Percentiles rank a stretch among this genome's conserved stretches.
These are phyloP conservation scores for Gynostemma pentaphyllum DNA, from an alignment of 306 rosid genomes.

Conservation along the genomic window DNA sequence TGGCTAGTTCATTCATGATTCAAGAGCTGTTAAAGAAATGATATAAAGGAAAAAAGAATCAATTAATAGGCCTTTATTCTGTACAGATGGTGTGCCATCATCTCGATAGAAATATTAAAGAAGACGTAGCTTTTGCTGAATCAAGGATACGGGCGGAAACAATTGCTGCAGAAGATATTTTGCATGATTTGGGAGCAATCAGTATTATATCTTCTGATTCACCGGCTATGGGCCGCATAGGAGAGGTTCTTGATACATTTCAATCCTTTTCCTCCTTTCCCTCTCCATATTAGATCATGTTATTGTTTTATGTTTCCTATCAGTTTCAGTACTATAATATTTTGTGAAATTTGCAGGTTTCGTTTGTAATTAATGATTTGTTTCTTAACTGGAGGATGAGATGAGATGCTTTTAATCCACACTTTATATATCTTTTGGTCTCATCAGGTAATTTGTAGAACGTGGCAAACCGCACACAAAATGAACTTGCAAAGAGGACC, in stretches of 20 bases:
- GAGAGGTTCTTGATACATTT: slow-evolving; percentile 54
- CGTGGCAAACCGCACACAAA: slow-evolving; percentile 98
- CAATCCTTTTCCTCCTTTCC: background rate
- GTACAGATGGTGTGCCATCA: slow-evolving; percentile 92
- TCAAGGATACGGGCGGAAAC: slow-evolving; percentile 89
- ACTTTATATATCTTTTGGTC: slow-evolving; percentile 12
- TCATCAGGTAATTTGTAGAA: slow-evolving; percentile 74
- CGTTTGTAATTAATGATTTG: background rate
- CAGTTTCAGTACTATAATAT: no score
- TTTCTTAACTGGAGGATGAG: background rate
- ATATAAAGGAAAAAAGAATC: background rate
- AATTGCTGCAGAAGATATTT: slow-evolving; percentile 95
- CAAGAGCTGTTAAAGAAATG: background rate
- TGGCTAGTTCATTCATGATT: no score
- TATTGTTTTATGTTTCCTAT: background rate
- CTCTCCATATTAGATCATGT: background rate
- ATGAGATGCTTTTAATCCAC: background rate
- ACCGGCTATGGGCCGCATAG: slow-evolving; percentile 98
- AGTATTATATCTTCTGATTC: slow-evolving; percentile 91
- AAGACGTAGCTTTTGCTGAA: slow-evolving; percentile 80
- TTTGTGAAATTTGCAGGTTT: background rate
- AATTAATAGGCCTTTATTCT: slow-evolving; percentile 9
- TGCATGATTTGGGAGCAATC: slow-evolving; percentile 96
- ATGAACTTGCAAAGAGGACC: slow-evolving; percentile 76
- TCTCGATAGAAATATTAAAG: slow-evolving; percentile 61